Percentiles rank a stretch among this genome's conserved stretches.
Conservation (phyloP, 177 flowering plant species). For the Vitis hybrid region DNA sequence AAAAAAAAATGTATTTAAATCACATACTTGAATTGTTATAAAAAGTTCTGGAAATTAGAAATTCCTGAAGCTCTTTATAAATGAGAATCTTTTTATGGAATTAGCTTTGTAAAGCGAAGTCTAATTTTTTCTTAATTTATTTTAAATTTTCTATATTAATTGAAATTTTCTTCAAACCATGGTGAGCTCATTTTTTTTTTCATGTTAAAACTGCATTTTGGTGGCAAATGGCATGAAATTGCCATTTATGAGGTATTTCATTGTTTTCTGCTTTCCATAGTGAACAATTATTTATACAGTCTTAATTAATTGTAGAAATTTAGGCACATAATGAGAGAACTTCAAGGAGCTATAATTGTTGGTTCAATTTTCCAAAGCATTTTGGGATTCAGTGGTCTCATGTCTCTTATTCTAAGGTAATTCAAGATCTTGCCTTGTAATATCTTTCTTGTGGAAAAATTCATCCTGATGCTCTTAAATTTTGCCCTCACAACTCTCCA, state of each 20-base stretch:
- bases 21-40: no score
- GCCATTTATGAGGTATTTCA: not conserved
- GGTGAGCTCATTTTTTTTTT: not conserved
- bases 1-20: no score
- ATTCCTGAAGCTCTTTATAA: not conserved
- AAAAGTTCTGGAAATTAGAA: not conserved
- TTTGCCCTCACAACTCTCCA: not conserved
- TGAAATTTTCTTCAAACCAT: not conserved
- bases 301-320: slow-evolving; percentile 62
- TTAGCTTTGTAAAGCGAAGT: not conserved
- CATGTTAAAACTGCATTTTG: no score
- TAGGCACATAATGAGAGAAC: slow-evolving; percentile 85
- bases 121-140: not conserved
- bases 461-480: not conserved
- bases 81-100: not conserved
- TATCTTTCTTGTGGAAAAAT: slow-evolving; percentile 1
- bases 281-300: not conserved
- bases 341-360: slow-evolving; percentile 92
- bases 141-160: not conserved
- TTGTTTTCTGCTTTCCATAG: not conserved
- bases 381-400: slow-evolving; percentile 80
- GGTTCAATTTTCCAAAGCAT: slow-evolving; percentile 83
- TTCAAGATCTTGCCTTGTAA: slow-evolving; percentile 3
- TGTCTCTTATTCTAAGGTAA: slow-evolving; percentile 82
- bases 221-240: no score